These are phyloP conservation scores for Coniochaeta sp. DNA, from an alignment of 2,329 filamentous ascomycete genomes.

Conservation along the genomic window DNA sequence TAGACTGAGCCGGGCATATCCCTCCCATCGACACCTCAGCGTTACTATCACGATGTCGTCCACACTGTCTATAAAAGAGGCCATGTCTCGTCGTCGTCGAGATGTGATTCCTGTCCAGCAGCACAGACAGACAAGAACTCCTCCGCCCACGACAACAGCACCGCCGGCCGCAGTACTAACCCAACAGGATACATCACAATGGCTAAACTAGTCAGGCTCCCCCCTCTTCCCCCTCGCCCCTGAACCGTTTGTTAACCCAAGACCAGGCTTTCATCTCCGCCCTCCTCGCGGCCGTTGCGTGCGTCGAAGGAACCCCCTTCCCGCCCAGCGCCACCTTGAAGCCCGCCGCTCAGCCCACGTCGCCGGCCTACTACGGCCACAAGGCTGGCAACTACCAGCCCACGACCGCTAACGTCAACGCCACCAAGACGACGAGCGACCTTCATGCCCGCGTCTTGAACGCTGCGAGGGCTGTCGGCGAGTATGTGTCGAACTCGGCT, in stretches of 20 bases:
- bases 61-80: neutral
- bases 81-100: neutral
- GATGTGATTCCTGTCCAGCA: neutral
- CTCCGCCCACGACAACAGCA: neutral
- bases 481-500: neutral
- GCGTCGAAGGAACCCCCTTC: neutral
- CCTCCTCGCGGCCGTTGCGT: neutral
- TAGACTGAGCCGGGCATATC: neutral
- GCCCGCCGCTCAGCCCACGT: neutral
- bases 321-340: neutral
- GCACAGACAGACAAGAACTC: neutral
- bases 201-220: neutral
- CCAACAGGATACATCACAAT: neutral
- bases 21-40: neutral
- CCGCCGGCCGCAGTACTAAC: neutral
- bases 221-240: neutral
- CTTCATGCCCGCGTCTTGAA: neutral
- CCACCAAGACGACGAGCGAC: neutral
- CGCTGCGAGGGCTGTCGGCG: neutral
- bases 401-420: neutral
- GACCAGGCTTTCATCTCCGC: neutral
- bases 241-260: neutral
- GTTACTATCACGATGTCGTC: neutral
- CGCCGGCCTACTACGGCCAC: conserved; percentile 5
- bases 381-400: conserved; percentile 6